Evolutionary conservation across 768 basidiomycete genomes (phyloP).

Genomic region (Leucocoprinus sp.): DNA sequence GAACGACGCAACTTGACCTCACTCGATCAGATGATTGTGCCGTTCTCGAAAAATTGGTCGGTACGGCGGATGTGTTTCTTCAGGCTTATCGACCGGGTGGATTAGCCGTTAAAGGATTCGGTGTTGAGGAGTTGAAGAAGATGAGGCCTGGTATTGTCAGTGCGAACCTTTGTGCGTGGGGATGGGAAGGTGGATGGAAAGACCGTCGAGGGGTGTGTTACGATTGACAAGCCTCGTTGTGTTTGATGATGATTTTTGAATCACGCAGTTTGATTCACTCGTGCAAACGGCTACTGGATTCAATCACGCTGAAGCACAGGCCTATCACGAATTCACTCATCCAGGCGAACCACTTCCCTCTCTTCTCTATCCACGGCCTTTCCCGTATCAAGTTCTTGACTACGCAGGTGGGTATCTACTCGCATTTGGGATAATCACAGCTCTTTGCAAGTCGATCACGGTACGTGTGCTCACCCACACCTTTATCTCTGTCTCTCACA

Average conservation of each 20-base stretch:
- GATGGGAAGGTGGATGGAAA: conserved; percentile 50
- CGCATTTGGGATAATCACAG: conserved; percentile 50
- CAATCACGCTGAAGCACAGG: conserved; percentile 47
- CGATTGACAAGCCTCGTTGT: not conserved
- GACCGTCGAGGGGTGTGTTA: conserved; percentile 36
- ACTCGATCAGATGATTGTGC: conserved; percentile 21
- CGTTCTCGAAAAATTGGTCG: conserved; percentile 28
- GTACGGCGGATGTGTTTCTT: conserved; percentile 47
- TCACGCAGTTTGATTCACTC: conserved; percentile 49
- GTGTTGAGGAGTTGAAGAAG: conserved; percentile 28
- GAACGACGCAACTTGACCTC: conserved; percentile 54
- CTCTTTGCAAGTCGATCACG: conserved; percentile 42
- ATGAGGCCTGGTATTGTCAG: conserved; percentile 41
- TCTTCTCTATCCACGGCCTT: conserved; percentile 21
- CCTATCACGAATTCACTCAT: conserved; percentile 26
- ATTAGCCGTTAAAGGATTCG: conserved; percentile 40
- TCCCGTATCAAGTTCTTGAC: conserved; percentile 55
- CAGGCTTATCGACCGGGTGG: conserved; percentile 53
- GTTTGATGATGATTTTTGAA: not conserved
- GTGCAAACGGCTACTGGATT: conserved; percentile 57
- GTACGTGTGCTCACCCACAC: conserved; percentile 20
- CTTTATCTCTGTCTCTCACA: not conserved
- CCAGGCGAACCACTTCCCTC: conserved; percentile 2
- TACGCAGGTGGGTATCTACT: conserved; percentile 53
- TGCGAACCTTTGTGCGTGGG: conserved; percentile 48